phyloP scores from a whole-genome alignment of 192 early-diverging fungal genomes.

The Gonapodya prolifera region DNA sequence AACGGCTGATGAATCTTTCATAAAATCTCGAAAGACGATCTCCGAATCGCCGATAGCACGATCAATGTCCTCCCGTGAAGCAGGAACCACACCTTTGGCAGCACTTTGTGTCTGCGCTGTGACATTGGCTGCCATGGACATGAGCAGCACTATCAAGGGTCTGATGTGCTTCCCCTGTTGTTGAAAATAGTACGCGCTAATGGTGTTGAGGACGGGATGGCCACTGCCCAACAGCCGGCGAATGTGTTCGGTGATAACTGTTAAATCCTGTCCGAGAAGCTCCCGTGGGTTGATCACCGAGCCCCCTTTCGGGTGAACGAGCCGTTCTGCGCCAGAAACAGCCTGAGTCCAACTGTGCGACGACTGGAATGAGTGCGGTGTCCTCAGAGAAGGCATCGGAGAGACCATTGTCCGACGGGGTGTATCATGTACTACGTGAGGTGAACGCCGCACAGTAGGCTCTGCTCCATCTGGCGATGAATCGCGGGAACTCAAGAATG shows the following conservation, averaged over 20 bases:
- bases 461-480: too few relatives aligned
- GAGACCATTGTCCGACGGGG: too few relatives aligned
- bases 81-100: slow-evolving; percentile 6
- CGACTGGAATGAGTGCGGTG: neutral
- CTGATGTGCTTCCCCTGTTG: slow-evolving; percentile 80
- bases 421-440: too few relatives aligned
- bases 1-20: neutral
- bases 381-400: too few relatives aligned
- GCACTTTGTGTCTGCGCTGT: slow-evolving; percentile 15
- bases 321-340: neutral
- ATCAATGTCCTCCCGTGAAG: slow-evolving; percentile 6
- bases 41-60: slow-evolving; percentile 6
- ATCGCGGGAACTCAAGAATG: too few relatives aligned
- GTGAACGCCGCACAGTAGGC: too few relatives aligned
- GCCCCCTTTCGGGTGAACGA: slow-evolving; percentile 9
- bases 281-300: slow-evolving; percentile 54
- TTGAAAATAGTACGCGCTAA: slow-evolving; percentile 83
- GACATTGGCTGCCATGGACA: slow-evolving; percentile 70
- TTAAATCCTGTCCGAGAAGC: slow-evolving; percentile 72
- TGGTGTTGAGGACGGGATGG: slow-evolving; percentile 80
- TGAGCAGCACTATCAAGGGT: slow-evolving; percentile 79
- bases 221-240: slow-evolving; percentile 66
- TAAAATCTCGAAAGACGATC: slow-evolving; percentile 9
- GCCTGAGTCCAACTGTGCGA: neutral
- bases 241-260: slow-evolving; percentile 75